Evolutionary conservation across 805 yeast species (phyloP).

Genomic region (Saccharomycodes ludwigii): DNA sequence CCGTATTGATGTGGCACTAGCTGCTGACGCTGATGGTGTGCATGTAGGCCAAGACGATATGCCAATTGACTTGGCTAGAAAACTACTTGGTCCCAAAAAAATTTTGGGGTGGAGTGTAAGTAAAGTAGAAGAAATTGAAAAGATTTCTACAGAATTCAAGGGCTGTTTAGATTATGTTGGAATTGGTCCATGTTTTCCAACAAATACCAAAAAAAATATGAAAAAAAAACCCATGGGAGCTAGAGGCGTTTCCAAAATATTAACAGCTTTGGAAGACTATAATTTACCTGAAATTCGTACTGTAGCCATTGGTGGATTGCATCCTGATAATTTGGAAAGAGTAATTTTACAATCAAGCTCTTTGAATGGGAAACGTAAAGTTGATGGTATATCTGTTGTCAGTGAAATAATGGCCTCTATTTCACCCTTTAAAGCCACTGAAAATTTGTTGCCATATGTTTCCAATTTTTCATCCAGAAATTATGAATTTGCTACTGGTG

Average conservation of each 20-base stretch:
- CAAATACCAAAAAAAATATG: slow-evolving; percentile 54
- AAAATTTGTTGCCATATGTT: slow-evolving; percentile 21
- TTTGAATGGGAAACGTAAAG: slow-evolving; percentile 28
- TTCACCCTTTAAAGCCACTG: slow-evolving; percentile 42
- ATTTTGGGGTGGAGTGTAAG: slow-evolving; percentile 73
- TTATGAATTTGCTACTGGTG: slow-evolving; percentile 3
- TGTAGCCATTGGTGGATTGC: slow-evolving; percentile 78
- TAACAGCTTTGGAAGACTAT: slow-evolving; percentile 32
- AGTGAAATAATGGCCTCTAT: slow-evolving; percentile 65
- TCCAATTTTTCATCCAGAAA: slow-evolving; percentile 9
- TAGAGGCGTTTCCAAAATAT: slow-evolving; percentile 44
- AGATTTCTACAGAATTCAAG: slow-evolving; percentile 21
- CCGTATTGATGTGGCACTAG: slow-evolving; percentile 78
- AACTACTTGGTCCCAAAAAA: slow-evolving; percentile 58
- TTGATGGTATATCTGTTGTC: slow-evolving; percentile 85
- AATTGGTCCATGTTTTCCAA: slow-evolving; percentile 65
- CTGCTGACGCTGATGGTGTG: slow-evolving; percentile 81
- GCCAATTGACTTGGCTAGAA: slow-evolving; percentile 40
- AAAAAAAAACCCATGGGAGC: slow-evolving; percentile 54
- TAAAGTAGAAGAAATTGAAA: slow-evolving; percentile 35
- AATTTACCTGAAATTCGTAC: slow-evolving; percentile 32
- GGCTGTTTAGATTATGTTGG: slow-evolving; percentile 66
- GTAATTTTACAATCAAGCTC: slow-evolving; percentile 39
- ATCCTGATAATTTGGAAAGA: slow-evolving; percentile 45
- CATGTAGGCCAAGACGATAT: slow-evolving; percentile 92